Conservation (phyloP, 257 asterid genomes). For the Nicotiana paniculata region DNA sequence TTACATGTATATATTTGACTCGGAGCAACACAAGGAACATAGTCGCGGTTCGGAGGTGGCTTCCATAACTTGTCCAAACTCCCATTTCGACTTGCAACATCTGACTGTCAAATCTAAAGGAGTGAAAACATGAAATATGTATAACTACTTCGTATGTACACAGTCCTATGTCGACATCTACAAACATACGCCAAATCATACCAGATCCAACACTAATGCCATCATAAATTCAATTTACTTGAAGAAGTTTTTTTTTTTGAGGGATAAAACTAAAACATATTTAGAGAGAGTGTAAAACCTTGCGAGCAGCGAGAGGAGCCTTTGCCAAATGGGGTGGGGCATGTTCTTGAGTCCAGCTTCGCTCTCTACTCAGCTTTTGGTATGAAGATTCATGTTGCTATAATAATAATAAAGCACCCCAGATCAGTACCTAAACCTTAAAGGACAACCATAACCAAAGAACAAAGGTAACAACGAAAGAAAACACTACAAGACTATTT, state of each 20-base stretch:
- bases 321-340: constrained; percentile 40
- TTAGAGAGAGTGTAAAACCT: constrained; percentile 39
- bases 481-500: background rate
- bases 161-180: background rate
- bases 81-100: constrained; percentile 35
- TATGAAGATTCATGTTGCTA: constrained; percentile 61
- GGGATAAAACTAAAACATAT: background rate
- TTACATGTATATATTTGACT: constrained; percentile 59
- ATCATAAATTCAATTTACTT: constrained; percentile 10
- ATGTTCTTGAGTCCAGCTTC: constrained; percentile 49
- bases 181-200: constrained; percentile 12
- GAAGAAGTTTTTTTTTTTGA: background rate
- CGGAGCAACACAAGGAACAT: constrained; percentile 68
- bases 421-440: constrained; percentile 21
- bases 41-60: constrained; percentile 67
- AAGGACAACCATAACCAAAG: background rate
- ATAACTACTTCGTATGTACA: constrained; percentile 29
- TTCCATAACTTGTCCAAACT: constrained; percentile 72
- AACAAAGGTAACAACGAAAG: background rate
- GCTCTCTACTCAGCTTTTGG: constrained; percentile 54
- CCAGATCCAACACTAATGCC: constrained; percentile 1
- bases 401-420: constrained; percentile 33
- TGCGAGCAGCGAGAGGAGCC: constrained; percentile 39
- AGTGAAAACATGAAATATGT: constrained; percentile 65
- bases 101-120: constrained; percentile 79